These are phyloP conservation scores for Heritiera littoralis DNA, from an alignment of 345 rosid genomes.

Conservation along the genomic window DNA sequence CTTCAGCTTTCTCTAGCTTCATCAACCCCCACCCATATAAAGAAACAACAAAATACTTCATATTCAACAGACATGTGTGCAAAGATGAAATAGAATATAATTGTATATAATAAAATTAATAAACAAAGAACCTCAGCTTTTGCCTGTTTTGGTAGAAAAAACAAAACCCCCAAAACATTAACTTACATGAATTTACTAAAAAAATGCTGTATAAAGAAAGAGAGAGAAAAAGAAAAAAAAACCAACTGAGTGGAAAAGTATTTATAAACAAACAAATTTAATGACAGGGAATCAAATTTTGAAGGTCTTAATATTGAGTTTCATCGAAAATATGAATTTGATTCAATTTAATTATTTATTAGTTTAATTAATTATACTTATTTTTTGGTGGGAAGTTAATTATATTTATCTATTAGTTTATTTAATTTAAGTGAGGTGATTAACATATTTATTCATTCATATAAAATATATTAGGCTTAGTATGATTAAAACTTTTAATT, in stretches of 20 bases:
- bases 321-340: too few relatives aligned
- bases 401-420: too few relatives aligned
- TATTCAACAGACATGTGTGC: not conserved
- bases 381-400: too few relatives aligned
- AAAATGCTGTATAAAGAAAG: not conserved
- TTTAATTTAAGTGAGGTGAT: too few relatives aligned
- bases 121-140: not conserved
- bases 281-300: too few relatives aligned
- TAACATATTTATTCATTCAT: too few relatives aligned
- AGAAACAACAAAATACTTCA: not conserved
- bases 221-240: not conserved
- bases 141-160: constrained; percentile 18
- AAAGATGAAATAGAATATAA: not conserved
- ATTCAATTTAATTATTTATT: too few relatives aligned
- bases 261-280: not conserved
- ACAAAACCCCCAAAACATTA: not conserved
- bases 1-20: not conserved
- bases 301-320: too few relatives aligned
- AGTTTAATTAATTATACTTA: too few relatives aligned
- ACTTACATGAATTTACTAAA: not conserved
- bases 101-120: not conserved
- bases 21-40: constrained; percentile 14
- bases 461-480: too few relatives aligned
- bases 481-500: too few relatives aligned
- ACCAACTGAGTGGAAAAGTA: not conserved